Percentiles rank a stretch among this genome's conserved stretches.
These are phyloP conservation scores for Laburnicola sp. DNA, from an alignment of 2,329 filamentous ascomycete genomes.

Conservation along the genomic window DNA sequence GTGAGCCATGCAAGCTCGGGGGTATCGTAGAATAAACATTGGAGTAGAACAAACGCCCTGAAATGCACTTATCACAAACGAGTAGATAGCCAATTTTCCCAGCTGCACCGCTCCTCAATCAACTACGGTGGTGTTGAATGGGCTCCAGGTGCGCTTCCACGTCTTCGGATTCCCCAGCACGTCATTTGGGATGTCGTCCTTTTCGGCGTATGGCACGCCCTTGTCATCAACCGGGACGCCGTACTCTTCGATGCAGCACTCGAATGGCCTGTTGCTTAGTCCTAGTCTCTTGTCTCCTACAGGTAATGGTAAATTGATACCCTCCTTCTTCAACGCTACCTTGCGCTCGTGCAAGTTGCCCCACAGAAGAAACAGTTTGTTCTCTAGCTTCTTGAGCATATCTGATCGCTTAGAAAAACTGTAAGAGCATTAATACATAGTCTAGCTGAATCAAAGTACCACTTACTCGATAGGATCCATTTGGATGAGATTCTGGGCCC, in stretches of 20 bases:
- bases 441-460: too few species aligned
- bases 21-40: too few species aligned
- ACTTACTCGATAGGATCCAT: slow-evolving; percentile 60
- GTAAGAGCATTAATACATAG: not conserved
- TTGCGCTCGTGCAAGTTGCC: slow-evolving; percentile 64
- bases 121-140: slow-evolving; percentile 1
- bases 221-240: slow-evolving; percentile 18
- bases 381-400: slow-evolving; percentile 59
- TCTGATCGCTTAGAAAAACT: slow-evolving; percentile 60
- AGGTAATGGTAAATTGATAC: slow-evolving; percentile 28
- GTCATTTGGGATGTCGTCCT: not conserved
- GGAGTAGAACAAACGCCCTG: too few species aligned
- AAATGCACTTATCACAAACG: too few species aligned
- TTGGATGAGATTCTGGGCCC: slow-evolving; percentile 60
- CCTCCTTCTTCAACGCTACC: slow-evolving; percentile 64
- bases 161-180: slow-evolving; percentile 1
- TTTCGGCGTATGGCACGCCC: not conserved
- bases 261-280: slow-evolving; percentile 49
- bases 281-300: slow-evolving; percentile 23
- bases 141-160: slow-evolving; percentile 6
- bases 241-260: slow-evolving; percentile 51
- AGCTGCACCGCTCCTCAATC: too few species aligned
- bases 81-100: too few species aligned
- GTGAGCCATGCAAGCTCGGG: too few species aligned
- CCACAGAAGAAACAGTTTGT: slow-evolving; percentile 80